Base-by-base conservation (phyloP, 257 asterid genomes). In the Przewalskia tangutica region DNA sequence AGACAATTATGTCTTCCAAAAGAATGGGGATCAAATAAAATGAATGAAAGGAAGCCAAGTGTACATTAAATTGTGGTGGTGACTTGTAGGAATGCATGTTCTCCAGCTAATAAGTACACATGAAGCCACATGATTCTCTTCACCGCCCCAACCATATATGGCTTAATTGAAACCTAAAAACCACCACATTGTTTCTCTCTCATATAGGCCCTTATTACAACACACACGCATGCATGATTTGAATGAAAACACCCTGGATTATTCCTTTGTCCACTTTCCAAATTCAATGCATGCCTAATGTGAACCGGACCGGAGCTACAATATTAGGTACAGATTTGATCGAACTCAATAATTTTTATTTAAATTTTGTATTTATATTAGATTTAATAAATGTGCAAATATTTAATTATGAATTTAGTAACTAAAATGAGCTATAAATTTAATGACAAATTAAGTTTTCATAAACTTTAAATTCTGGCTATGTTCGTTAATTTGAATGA, bases 51-150 rank as follows among this genome's bases (percentile, higher is more conserved):
- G 51, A 65, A 77, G 84, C 63, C 81, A 83, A 65, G 85, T 77
- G 66, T 73, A 16, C 20, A 51, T 58, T 32, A 59, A 53, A 4
- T 55, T 17, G 36, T 71, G 11, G 78, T 66, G 55, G 46, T 20
- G 40, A 48, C 27, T 16, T 79, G 11, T 27, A 42, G 68, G 77
- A 27, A 40, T 68, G 89, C 92, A 89, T 87, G 94, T 89, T 91
- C 90, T 89, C 83, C 83, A 84, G 77, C 90, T 46, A 46, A 48
- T 83, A 27, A 82, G 67, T 87, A 86, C 93, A 91, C 93, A 91
- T 91, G 95, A 90, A 86, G 38, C 90, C 93, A 91, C 93, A 91
- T 91, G 93, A 59, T 76, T 84, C 81, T 77, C 78, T 73, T 73
- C 79, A 48, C 79, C 62, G 64, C 77, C 56, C 75, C 89, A 81